Percentiles rank a stretch among this genome's conserved stretches.
phyloP scores from a whole-genome alignment of 345 rosid genomes.

The Pelargonium nanum region DNA sequence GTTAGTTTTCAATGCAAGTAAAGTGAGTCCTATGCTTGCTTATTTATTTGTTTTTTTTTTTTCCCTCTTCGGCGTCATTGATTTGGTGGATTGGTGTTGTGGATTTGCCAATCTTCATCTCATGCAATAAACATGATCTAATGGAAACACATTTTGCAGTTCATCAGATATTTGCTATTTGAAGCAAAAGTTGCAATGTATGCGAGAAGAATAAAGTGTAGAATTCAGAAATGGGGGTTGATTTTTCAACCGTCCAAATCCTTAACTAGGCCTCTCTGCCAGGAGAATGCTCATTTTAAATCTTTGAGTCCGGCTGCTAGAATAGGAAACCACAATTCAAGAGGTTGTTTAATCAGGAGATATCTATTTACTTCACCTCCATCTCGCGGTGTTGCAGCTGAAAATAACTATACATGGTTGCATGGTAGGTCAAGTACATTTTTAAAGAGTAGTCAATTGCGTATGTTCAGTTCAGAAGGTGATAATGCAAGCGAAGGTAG shows the following conservation, averaged over 20 bases:
- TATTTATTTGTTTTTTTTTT: too few relatives aligned
- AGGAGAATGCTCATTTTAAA: constrained; percentile 22
- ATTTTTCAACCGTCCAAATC: constrained; percentile 38
- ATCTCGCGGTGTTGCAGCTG: constrained; percentile 13
- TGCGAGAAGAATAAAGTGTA: constrained; percentile 43
- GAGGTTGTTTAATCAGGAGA: constrained; percentile 27
- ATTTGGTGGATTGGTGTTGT: too few relatives aligned
- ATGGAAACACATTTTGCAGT: constrained; percentile 12
- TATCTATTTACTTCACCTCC: constrained; percentile 22
- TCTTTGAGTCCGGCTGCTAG: constrained; percentile 19
- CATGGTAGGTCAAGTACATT: constrained; percentile 13
- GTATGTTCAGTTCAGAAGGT: constrained; percentile 68
- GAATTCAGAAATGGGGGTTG: constrained; percentile 53
- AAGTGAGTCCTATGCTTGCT: background rate
- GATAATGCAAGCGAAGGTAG: constrained; percentile 74
- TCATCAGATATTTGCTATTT: constrained; percentile 7
- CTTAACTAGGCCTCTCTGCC: constrained; percentile 25
- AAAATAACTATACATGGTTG: constrained; percentile 14
- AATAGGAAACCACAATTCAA: constrained; percentile 15
- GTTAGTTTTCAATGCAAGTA: background rate
- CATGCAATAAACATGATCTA: background rate
- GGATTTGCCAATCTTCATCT: background rate
- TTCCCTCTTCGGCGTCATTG: too few relatives aligned
- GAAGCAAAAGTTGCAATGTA: constrained; percentile 44
- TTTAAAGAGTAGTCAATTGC: constrained; percentile 29